Evolutionary conservation across 148 eudicot genomes (phyloP).

Genomic region (Rhododendron griersonianum): DNA sequence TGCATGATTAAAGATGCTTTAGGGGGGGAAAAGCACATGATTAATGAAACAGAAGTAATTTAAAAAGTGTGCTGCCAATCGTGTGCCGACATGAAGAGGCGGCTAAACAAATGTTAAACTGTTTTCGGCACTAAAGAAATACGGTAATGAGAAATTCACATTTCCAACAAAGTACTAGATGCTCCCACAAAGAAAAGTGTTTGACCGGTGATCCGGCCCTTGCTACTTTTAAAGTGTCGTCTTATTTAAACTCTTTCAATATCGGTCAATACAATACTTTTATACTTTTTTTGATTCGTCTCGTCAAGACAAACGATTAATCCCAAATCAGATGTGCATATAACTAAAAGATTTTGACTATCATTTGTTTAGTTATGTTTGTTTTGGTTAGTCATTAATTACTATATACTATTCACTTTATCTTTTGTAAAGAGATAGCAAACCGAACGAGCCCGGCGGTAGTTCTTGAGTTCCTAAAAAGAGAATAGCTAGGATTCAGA

Average conservation of each 20-base stretch:
- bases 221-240: too few relatives aligned
- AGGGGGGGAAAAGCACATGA: background rate
- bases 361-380: background rate
- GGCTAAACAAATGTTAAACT: background rate
- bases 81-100: background rate
- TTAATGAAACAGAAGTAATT: background rate
- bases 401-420: too few relatives aligned
- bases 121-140: background rate
- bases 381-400: background rate
- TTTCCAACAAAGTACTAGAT: background rate
- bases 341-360: background rate
- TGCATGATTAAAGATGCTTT: background rate
- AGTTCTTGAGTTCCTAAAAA: background rate
- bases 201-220: too few relatives aligned
- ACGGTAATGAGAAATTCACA: background rate
- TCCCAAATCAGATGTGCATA: background rate
- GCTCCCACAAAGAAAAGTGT: too few relatives aligned
- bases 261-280: accelerated
- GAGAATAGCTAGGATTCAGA: background rate
- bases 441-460: background rate
- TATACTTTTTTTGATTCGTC: too few relatives aligned
- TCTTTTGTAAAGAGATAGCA: background rate
- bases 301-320: too few relatives aligned
- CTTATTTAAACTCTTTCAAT: too few relatives aligned
- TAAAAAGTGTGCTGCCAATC: background rate